Evolutionary conservation across 805 yeast genomes (phyloP).

Genomic region (Jamesozyma rosinii): DNA sequence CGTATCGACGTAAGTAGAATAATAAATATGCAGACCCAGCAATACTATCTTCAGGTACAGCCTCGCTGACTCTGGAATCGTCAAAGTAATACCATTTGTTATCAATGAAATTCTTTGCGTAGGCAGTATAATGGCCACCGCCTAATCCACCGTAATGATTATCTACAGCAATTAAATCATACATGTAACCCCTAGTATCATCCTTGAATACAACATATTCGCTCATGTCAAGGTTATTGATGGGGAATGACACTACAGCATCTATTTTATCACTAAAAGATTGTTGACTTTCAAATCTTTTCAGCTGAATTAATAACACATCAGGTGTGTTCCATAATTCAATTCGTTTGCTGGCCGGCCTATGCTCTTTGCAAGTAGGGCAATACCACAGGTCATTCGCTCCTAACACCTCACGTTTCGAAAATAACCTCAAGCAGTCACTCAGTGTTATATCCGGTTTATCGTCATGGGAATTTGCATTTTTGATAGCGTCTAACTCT

Average conservation of each 20-base stretch:
- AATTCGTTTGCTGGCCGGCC: conserved; percentile 83
- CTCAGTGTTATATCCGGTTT: conserved; percentile 44
- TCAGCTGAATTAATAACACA: conserved; percentile 77
- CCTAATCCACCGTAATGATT: conserved; percentile 95
- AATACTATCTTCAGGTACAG: conserved; percentile 51
- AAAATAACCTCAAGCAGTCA: conserved; percentile 67
- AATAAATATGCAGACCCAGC: conserved; percentile 78
- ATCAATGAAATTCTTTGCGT: conserved; percentile 70
- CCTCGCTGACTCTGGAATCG: conserved; percentile 64
- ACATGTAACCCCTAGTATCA: conserved; percentile 34
- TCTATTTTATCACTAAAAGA: conserved; percentile 85
- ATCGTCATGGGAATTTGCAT: conserved; percentile 23
- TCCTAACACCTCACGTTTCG: conserved; percentile 76
- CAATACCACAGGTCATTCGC: conserved; percentile 92
- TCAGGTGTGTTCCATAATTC: conserved; percentile 94
- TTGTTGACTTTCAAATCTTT: conserved; percentile 77
- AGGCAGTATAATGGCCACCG: conserved; percentile 95
- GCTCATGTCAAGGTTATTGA: conserved; percentile 66
- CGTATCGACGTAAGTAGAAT: conserved; percentile 57
- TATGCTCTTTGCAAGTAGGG: conserved; percentile 78
- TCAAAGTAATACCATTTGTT: conserved; percentile 82
- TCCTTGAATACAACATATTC: conserved; percentile 39
- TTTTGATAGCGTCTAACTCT: conserved; percentile 43
- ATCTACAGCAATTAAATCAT: conserved; percentile 87
- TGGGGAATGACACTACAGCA: conserved; percentile 78